phyloP scores from a whole-genome alignment of 2,329 filamentous ascomycete genomes.

The Setomelanomma holmii region DNA sequence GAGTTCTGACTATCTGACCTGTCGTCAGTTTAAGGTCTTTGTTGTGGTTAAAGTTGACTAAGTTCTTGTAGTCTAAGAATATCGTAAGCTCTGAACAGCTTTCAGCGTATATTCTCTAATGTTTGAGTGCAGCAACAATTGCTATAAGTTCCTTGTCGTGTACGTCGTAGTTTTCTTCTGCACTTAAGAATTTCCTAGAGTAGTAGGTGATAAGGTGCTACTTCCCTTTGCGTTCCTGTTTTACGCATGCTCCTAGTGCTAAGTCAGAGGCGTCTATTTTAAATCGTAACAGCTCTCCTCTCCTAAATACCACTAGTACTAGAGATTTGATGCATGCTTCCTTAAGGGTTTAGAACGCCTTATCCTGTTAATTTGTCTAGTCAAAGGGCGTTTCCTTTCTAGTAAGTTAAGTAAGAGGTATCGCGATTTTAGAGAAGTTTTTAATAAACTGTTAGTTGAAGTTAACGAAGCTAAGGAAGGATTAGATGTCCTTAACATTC shows the following conservation, averaged over 20 bases:
- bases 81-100: constrained; percentile 2
- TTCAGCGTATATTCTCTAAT: constrained; percentile 2
- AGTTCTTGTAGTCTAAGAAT: constrained; percentile 3
- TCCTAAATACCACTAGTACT: constrained; percentile 1
- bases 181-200: neutral
- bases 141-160: constrained; percentile 3
- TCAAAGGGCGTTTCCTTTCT: neutral
- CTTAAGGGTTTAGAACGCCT: neutral
- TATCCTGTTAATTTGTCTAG: neutral
- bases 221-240: neutral
- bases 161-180: neutral
- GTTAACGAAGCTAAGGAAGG: neutral
- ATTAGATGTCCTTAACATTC: neutral
- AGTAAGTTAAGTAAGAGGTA: neutral
- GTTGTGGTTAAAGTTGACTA: neutral
- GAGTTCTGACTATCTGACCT: neutral
- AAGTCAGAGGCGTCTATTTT: neutral
- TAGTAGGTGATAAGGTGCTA: neutral
- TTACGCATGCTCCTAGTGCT: neutral
- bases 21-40: neutral
- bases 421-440: neutral
- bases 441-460: constrained; percentile 5
- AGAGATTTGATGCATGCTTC: neutral
- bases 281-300: neutral
- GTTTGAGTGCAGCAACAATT: constrained; percentile 1